These are phyloP conservation scores for Caryopteris hybrid DNA, from an alignment of 305 asterid species.

Conservation along the genomic window DNA sequence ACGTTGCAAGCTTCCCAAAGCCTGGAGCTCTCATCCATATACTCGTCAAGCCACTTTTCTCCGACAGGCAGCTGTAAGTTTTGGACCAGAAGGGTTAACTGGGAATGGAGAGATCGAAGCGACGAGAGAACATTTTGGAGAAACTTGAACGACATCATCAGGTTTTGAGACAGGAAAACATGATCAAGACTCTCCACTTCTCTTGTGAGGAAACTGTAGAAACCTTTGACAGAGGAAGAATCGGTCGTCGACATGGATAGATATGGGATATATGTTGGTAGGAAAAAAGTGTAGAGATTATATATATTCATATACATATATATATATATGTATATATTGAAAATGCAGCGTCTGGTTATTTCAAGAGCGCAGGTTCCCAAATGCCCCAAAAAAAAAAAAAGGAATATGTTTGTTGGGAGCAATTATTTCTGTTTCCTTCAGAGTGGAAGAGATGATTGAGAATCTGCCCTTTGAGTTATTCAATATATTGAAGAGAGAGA, in stretches of 20 bases:
- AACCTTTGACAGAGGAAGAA: slow-evolving; percentile 60
- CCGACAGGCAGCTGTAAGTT: slow-evolving; percentile 62
- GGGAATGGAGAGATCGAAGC: slow-evolving; percentile 57
- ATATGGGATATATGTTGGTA: too few species aligned
- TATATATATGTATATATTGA: neutral
- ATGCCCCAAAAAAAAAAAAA: too few species aligned
- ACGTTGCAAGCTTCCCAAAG: slow-evolving; percentile 72
- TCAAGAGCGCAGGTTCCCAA: slow-evolving; percentile 24
- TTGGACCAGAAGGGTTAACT: slow-evolving; percentile 44
- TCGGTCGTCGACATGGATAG: slow-evolving; percentile 48
- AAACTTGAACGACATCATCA: slow-evolving; percentile 54
- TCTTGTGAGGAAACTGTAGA: slow-evolving; percentile 48
- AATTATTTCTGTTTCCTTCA: slow-evolving; percentile 55
- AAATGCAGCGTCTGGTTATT: neutral
- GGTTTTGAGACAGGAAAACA: slow-evolving; percentile 39
- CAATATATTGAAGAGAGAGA: slow-evolving; percentile 24
- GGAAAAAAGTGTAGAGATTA: slow-evolving; percentile 5
- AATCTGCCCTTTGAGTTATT: slow-evolving; percentile 53
- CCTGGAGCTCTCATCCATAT: slow-evolving; percentile 81
- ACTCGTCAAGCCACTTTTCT: slow-evolving; percentile 79
- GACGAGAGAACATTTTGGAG: slow-evolving; percentile 56
- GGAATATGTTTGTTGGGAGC: slow-evolving; percentile 60
- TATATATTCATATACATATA: too few species aligned
- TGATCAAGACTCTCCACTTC: slow-evolving; percentile 60
- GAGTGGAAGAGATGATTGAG: slow-evolving; percentile 82